These are phyloP conservation scores for Trametes versicolor DNA, from an alignment of 1,284 basidiomycete species.

Conservation along the genomic window DNA sequence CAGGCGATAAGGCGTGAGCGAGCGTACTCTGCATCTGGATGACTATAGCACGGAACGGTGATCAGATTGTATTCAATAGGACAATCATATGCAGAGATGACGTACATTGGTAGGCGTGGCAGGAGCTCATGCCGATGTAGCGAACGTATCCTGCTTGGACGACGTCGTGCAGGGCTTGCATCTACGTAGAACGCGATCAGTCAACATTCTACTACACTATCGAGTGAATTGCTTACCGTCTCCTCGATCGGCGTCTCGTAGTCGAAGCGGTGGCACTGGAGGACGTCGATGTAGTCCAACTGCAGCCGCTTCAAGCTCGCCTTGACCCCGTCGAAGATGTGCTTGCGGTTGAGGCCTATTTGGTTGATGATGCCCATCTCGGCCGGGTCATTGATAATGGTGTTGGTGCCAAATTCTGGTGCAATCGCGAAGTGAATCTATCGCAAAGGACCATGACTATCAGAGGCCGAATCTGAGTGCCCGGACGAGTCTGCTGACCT, in stretches of 20 bases:
- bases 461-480: neutral
- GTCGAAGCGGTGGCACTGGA: constrained; percentile 58
- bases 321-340: constrained; percentile 81
- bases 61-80: neutral
- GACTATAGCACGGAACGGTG: constrained; percentile 35
- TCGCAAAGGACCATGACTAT: constrained; percentile 37
- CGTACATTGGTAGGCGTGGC: constrained; percentile 49
- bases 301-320: constrained; percentile 71
- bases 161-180: constrained; percentile 49
- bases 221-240: constrained; percentile 15
- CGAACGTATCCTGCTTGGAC: constrained; percentile 48
- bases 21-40: constrained; percentile 48
- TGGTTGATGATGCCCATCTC: constrained; percentile 49
- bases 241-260: constrained; percentile 43
- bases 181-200: constrained; percentile 19
- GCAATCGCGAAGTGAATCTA: constrained; percentile 41
- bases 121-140: constrained; percentile 54
- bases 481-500: constrained; percentile 44
- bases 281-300: constrained; percentile 75
- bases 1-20: neutral
- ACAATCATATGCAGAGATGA: too few species aligned
- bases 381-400: constrained; percentile 37
- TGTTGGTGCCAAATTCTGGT: neutral
- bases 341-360: constrained; percentile 50
- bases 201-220: too few species aligned